A percentile compares a stretch with the other conserved stretches of the same genome.
Conservation (phyloP, 345 rosid species). For the Gossypium herbaceum region DNA sequence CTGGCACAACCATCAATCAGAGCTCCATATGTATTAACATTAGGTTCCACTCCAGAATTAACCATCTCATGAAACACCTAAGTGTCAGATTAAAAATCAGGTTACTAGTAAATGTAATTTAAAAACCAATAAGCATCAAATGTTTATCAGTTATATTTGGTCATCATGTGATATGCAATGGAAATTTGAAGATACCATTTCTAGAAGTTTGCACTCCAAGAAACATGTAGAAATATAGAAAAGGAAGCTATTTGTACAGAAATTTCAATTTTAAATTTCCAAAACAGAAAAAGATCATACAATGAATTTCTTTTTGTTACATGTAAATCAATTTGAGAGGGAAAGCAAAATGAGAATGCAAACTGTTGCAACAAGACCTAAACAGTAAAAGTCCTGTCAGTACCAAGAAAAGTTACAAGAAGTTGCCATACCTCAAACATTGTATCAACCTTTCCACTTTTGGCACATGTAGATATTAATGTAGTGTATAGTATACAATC, state of each 20-base stretch:
- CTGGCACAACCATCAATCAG: conserved; percentile 96
- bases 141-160: background rate
- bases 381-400: background rate
- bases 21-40: conserved; percentile 88
- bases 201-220: conserved; percentile 1
- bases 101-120: background rate
- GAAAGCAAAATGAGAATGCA: conserved; percentile 2
- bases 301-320: background rate
- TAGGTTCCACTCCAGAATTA: conserved; percentile 87
- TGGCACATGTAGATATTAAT: conserved; percentile 86
- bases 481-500: conserved; percentile 94
- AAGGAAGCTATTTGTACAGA: background rate
- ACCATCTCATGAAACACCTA: conserved; percentile 95
- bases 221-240: background rate
- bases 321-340: background rate
- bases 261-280: background rate
- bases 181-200: background rate
- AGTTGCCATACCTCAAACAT: conserved; percentile 78
- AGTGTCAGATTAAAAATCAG: conserved; percentile 14
- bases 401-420: conserved; percentile 18
- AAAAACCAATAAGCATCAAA: background rate
- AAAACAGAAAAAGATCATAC: background rate
- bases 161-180: conserved; percentile 3
- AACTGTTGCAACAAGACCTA: background rate
- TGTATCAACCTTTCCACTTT: conserved; percentile 90